phyloP scores from a whole-genome alignment of 805 yeast species.

The Metschnikowia arizonensis region DNA sequence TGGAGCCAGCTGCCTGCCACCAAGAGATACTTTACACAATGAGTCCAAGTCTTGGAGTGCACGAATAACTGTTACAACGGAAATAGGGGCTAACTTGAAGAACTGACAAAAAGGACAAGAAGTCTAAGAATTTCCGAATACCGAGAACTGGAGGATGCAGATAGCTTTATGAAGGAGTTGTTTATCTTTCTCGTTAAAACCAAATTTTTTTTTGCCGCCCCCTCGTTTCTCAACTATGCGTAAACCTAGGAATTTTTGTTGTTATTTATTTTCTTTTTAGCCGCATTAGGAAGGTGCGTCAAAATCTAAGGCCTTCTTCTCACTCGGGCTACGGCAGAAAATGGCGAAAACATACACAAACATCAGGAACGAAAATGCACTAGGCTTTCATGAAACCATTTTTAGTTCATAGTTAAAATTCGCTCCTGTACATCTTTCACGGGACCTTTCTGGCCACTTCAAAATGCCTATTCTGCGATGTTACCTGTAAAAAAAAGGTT shows the following conservation, averaged over 20 bases:
- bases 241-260: conserved; percentile 1
- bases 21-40: background rate
- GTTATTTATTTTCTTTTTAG: conserved; percentile 4
- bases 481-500: background rate
- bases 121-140: background rate
- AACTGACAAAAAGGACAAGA: background rate
- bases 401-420: background rate
- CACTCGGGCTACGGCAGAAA: conserved; percentile 5
- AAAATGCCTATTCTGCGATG: background rate
- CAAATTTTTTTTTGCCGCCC: background rate
- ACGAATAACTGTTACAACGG: background rate
- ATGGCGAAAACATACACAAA: conserved; percentile 13
- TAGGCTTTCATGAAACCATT: background rate
- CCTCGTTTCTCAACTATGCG: conserved; percentile 2
- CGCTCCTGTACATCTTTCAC: background rate
- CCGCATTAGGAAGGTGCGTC: conserved; percentile 7
- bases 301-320: conserved; percentile 1
- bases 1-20: background rate
- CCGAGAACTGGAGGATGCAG: conserved; percentile 2
- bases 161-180: conserved; percentile 3
- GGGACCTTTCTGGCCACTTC: background rate
- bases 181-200: conserved; percentile 2
- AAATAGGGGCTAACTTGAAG: background rate
- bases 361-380: conserved; percentile 2
- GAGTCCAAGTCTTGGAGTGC: conserved; percentile 1